Evolutionary conservation across 2,329 filamentous ascomycete genomes (phyloP).

Genomic region (Clonostachys rosea): DNA sequence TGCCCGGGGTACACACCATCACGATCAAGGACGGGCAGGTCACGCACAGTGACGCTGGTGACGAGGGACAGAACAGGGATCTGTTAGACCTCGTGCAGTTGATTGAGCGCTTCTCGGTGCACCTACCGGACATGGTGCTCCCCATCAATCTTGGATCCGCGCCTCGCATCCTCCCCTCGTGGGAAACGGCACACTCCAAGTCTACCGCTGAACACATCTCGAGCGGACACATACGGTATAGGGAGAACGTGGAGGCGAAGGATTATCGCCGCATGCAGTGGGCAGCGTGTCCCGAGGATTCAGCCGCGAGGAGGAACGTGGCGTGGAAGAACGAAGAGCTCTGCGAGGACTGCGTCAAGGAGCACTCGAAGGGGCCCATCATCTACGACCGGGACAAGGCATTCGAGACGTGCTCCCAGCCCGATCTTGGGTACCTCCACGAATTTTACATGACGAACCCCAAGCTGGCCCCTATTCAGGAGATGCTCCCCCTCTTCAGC

Average conservation of each 20-base stretch:
- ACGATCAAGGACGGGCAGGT: conserved; percentile 63
- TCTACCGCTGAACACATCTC: conserved; percentile 1
- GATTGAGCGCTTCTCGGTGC: conserved; percentile 65
- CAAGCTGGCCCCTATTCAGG: conserved; percentile 54
- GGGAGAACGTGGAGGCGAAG: conserved; percentile 10
- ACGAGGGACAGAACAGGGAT: conserved; percentile 22
- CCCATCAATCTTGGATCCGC: conserved; percentile 67
- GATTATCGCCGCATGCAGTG: conserved; percentile 35
- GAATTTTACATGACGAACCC: conserved; percentile 67
- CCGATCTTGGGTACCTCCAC: conserved; percentile 69
- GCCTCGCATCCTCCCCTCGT: conserved; percentile 41
- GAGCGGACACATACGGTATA: too few relatives aligned
- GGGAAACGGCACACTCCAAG: conserved; percentile 44
- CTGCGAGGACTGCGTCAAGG: conserved; percentile 57
- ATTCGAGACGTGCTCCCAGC: conserved; percentile 69
- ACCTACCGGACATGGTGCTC: conserved; percentile 78
- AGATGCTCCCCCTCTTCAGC: conserved; percentile 72
- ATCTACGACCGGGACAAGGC: conserved; percentile 61
- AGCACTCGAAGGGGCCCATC: conserved; percentile 65
- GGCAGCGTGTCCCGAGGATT: conserved; percentile 53
- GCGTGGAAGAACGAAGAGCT: conserved; percentile 59
- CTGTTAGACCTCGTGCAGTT: conserved; percentile 53
- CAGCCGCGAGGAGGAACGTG: conserved; percentile 55
- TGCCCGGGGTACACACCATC: conserved; percentile 40
- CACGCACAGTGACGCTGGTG: conserved; percentile 23